These are phyloP conservation scores for Cladorrhinum sp. DNA, from an alignment of 2,329 filamentous ascomycete genomes.

Conservation along the genomic window DNA sequence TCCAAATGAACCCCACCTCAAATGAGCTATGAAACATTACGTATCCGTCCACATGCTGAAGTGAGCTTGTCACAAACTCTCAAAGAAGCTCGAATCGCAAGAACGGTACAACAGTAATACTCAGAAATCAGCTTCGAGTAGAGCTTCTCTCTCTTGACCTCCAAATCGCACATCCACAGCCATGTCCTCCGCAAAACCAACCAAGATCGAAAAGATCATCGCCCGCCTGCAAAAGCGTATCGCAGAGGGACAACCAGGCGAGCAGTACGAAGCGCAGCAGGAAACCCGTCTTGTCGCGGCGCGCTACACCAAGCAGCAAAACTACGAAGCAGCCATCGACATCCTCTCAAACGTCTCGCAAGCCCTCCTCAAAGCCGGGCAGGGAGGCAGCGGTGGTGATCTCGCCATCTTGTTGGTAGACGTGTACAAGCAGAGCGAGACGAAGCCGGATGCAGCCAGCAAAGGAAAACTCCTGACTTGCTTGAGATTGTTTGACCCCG, in stretches of 20 bases:
- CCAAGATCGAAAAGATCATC: conserved; percentile 57
- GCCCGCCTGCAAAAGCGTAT: conserved; percentile 78
- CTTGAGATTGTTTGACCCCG: conserved; percentile 72
- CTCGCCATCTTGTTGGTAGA: conserved; percentile 84
- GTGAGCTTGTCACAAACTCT: neutral
- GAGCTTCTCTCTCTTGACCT: neutral
- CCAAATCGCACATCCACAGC: neutral
- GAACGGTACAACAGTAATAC: neutral
- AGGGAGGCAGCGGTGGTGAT: conserved; percentile 90
- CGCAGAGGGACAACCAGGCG: conserved; percentile 43
- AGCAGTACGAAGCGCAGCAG: conserved; percentile 88
- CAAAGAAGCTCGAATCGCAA: too few relatives aligned
- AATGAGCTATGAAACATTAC: neutral
- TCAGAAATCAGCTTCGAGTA: neutral
- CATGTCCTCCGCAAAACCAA: conserved; percentile 8
- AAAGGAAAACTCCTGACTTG: conserved; percentile 76
- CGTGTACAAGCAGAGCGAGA: conserved; percentile 82
- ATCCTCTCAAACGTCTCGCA: conserved; percentile 81
- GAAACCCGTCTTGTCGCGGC: conserved; percentile 94
- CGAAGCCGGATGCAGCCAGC: conserved; percentile 69
- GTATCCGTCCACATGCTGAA: neutral
- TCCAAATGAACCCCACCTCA: neutral
- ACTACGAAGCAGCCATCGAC: conserved; percentile 82
- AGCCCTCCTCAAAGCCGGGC: conserved; percentile 84
- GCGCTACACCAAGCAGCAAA: conserved; percentile 84